Conservation (phyloP, 192 early-diverging fungal species). For the Neocallimastix lanati region DNA sequence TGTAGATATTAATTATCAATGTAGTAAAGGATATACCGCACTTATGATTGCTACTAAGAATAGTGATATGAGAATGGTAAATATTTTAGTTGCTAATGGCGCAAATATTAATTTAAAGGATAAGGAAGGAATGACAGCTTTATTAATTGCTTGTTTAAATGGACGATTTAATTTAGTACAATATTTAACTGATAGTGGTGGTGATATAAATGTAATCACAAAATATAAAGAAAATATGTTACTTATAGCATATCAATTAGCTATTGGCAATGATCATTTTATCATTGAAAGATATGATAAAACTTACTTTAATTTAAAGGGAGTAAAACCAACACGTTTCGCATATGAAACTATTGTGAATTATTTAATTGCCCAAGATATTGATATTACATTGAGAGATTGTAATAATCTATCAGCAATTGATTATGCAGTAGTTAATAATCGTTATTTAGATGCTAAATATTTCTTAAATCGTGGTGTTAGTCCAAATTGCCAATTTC, state of each 20-base stretch:
- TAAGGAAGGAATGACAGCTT: neutral
- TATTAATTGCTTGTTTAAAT: neutral
- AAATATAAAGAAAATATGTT: neutral
- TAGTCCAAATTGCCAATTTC: neutral
- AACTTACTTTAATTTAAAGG: neutral
- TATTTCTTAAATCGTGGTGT: neutral
- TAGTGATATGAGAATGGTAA: neutral
- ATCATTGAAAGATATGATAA: neutral
- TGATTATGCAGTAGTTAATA: neutral
- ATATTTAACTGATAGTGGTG: neutral
- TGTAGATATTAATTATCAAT: neutral
- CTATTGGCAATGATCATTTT: neutral
- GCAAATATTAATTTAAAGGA: neutral
- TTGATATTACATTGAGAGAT: neutral
- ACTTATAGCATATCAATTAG: neutral
- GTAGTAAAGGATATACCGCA: neutral
- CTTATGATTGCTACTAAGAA: neutral
- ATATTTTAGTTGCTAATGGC: neutral
- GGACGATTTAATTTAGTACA: neutral
- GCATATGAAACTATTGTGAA: neutral
- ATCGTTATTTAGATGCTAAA: neutral
- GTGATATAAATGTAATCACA: neutral
- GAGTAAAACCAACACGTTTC: neutral
- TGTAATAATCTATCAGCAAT: neutral
- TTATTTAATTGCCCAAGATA: neutral